These are phyloP conservation scores for Colletotrichum kahawae DNA, from an alignment of 2,329 filamentous ascomycete species.

Conservation along the genomic window DNA sequence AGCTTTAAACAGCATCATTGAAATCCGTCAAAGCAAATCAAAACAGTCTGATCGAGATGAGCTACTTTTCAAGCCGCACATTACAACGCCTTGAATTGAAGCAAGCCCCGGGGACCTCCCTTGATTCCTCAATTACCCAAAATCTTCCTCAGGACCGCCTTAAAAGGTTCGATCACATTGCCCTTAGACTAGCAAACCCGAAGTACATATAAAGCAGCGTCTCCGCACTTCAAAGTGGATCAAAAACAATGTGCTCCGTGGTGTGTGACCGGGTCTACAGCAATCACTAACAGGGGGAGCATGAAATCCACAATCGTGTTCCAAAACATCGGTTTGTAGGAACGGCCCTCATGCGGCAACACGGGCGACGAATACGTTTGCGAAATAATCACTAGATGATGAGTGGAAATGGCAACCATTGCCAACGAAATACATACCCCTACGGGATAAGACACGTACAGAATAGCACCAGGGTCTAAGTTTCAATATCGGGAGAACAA, in stretches of 20 bases:
- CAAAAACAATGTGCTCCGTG: neutral
- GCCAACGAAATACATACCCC: neutral
- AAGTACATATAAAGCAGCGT: neutral
- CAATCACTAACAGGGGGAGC: neutral
- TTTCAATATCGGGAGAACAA: neutral
- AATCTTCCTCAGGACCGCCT: no score
- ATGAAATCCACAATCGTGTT: neutral
- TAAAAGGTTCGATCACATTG: no score
- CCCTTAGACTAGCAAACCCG: no score
- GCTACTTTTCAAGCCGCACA: neutral
- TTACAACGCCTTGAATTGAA: neutral
- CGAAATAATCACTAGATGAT: neutral
- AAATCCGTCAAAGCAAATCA: neutral
- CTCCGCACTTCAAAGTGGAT: neutral
- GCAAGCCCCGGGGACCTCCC: no score
- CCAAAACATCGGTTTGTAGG: neutral
- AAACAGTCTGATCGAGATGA: neutral
- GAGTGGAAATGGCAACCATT: neutral
- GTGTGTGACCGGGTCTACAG: neutral
- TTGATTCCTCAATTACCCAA: rapidly evolving
- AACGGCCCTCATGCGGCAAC: neutral
- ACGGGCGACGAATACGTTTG: neutral
- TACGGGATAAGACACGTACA: neutral
- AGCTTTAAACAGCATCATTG: neutral
- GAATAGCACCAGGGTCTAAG: neutral